These are phyloP conservation scores for Artemisia annua DNA, from an alignment of 129 eudicot species.

Conservation along the genomic window DNA sequence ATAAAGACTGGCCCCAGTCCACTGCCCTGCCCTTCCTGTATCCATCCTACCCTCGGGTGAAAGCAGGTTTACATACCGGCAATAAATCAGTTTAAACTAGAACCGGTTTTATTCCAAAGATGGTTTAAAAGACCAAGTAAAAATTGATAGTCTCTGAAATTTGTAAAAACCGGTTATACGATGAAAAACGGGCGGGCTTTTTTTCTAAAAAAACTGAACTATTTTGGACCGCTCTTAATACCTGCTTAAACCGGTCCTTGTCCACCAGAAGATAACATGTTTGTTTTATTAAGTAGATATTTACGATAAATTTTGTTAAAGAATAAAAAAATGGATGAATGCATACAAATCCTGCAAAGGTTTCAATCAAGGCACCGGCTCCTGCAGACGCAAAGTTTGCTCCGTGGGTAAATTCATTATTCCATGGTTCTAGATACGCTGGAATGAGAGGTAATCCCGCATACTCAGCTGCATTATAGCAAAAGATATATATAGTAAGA, in stretches of 20 bases:
- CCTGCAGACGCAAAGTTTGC: conserved; percentile 70
- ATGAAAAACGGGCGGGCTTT: no score
- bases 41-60: background rate
- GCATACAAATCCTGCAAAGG: conserved; percentile 52
- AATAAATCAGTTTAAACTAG: no score
- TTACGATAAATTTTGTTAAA: background rate
- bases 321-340: background rate
- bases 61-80: background rate
- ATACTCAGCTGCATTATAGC: conserved; percentile 41
- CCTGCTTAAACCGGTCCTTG: no score
- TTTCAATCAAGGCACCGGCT: conserved; percentile 53
- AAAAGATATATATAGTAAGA: background rate
- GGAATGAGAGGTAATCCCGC: conserved; percentile 56
- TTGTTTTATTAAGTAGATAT: no score
- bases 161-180: no score
- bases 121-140: no score
- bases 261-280: no score
- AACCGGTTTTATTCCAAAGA: no score
- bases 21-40: background rate
- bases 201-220: no score
- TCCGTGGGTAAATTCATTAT: conserved; percentile 29
- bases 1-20: no score
- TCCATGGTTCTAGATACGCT: conserved; percentile 38
- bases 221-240: no score
- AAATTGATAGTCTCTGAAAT: no score